Percentiles rank a stretch among this genome's conserved stretches.
Conservation (phyloP, 2,329 filamentous ascomycete species). For the Dactylella cylindrospora region DNA sequence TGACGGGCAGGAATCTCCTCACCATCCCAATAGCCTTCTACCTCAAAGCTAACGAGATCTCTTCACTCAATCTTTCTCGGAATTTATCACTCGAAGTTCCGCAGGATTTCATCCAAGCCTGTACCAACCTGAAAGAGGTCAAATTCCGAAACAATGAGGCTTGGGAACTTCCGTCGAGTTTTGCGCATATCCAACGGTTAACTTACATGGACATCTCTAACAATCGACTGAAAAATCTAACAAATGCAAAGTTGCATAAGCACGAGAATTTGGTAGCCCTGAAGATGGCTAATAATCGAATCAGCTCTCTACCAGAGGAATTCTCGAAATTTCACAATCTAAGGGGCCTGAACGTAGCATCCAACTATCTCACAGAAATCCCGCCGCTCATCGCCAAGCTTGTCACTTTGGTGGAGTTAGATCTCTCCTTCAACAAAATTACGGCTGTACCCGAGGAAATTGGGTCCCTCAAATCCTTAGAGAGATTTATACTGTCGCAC, state of each 20-base stretch:
- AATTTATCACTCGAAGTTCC: slow-evolving; percentile 91
- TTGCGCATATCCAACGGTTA: slow-evolving; percentile 75
- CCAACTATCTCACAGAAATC: slow-evolving; percentile 84
- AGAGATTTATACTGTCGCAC: slow-evolving; percentile 92
- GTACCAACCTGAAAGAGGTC: slow-evolving; percentile 87
- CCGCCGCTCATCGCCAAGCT: slow-evolving; percentile 82
- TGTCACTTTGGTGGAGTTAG: slow-evolving; percentile 81
- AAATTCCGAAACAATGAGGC: slow-evolving; percentile 95
- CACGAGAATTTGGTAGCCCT: slow-evolving; percentile 79
- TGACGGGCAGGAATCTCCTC: slow-evolving; percentile 84
- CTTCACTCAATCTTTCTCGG: slow-evolving; percentile 87
- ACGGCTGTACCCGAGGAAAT: slow-evolving; percentile 73
- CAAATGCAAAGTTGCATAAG: slow-evolving; percentile 76
- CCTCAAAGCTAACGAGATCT: slow-evolving; percentile 86
- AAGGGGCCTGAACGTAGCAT: slow-evolving; percentile 85
- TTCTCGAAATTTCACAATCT: slow-evolving; percentile 79
- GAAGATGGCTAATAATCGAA: slow-evolving; percentile 88
- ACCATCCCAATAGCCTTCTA: slow-evolving; percentile 95
- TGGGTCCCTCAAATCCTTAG: slow-evolving; percentile 74
- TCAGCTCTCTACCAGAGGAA: slow-evolving; percentile 75
- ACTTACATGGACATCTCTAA: slow-evolving; percentile 94
- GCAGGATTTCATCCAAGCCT: slow-evolving; percentile 93
- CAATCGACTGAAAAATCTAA: slow-evolving; percentile 83
- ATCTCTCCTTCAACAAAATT: slow-evolving; percentile 95
- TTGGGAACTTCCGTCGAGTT: slow-evolving; percentile 76